A percentile compares a stretch with the other conserved stretches of the same genome.
phyloP scores from a whole-genome alignment of 1,284 basidiomycete genomes.

The Papiliotrema nemorosa region DNA sequence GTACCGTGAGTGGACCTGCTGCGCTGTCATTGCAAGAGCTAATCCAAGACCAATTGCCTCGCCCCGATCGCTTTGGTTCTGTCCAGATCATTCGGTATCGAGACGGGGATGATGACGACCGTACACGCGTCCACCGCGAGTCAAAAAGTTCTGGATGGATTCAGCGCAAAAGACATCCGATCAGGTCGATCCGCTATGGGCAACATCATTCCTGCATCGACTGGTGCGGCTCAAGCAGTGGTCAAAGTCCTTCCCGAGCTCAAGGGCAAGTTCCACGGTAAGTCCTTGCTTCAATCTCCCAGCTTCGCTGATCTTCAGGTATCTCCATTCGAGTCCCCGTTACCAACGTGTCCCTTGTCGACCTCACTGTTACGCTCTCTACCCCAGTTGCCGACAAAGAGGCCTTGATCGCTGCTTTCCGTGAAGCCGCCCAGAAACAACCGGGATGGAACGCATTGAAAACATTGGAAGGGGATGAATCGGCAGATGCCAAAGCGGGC shows the following conservation, averaged over 20 bases:
- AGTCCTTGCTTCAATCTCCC: slow-evolving; percentile 4
- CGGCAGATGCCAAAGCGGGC: background rate
- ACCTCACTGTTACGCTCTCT: slow-evolving; percentile 48
- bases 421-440: slow-evolving; percentile 29
- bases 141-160: slow-evolving; percentile 50
- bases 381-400: slow-evolving; percentile 41
- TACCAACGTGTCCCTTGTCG: slow-evolving; percentile 50
- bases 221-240: slow-evolving; percentile 49
- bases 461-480: background rate
- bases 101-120: slow-evolving; percentile 52
- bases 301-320: slow-evolving; percentile 19
- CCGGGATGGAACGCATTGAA: slow-evolving; percentile 5
- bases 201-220: slow-evolving; percentile 50
- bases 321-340: slow-evolving; percentile 50
- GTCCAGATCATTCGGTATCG: slow-evolving; percentile 46
- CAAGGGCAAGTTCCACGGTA: slow-evolving; percentile 49
- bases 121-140: slow-evolving; percentile 49
- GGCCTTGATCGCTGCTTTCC: slow-evolving; percentile 45
- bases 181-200: slow-evolving; percentile 44
- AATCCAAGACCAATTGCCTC: slow-evolving; percentile 48
- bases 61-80: slow-evolving; percentile 49
- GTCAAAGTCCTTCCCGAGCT: slow-evolving; percentile 50
- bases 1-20: slow-evolving; percentile 35
- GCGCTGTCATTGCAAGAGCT: background rate
- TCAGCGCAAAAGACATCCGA: slow-evolving; percentile 47